phyloP scores from a whole-genome alignment of 2,329 filamentous ascomycete genomes.

The Spiromastix sp. region DNA sequence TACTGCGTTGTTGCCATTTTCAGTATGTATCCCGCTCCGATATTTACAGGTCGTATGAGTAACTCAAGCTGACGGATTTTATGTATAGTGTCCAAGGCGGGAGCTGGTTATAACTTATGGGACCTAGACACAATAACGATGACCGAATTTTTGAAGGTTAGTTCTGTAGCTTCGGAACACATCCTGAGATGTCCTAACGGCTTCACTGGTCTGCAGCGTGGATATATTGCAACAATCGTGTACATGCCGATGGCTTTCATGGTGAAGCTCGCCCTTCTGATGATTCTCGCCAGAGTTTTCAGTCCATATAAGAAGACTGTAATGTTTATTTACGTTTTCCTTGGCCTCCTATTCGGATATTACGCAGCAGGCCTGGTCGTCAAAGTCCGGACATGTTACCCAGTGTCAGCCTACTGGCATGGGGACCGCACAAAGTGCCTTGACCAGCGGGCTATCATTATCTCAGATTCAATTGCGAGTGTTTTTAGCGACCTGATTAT shows the following conservation, averaged over 20 bases:
- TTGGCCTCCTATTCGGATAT: slow-evolving; percentile 28
- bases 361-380: slow-evolving; percentile 33
- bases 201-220: slow-evolving; percentile 15
- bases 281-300: slow-evolving; percentile 36
- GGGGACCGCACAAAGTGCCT: slow-evolving; percentile 14
- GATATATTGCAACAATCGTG: slow-evolving; percentile 9
- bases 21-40: not conserved
- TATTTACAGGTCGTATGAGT: not conserved
- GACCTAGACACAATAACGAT: slow-evolving; percentile 22
- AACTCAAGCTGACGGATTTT: not conserved
- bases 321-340: slow-evolving; percentile 29
- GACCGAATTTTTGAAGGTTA: slow-evolving; percentile 26
- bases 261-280: slow-evolving; percentile 33
- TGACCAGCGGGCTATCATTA: slow-evolving; percentile 31
- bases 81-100: slow-evolving; percentile 20
- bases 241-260: slow-evolving; percentile 36
- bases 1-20: slow-evolving; percentile 1
- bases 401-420: slow-evolving; percentile 33
- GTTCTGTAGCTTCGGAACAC: not conserved
- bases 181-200: not conserved
- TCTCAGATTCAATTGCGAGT: slow-evolving; percentile 47
- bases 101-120: slow-evolving; percentile 26
- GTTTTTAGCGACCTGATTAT: slow-evolving; percentile 47
- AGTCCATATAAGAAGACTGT: slow-evolving; percentile 29
- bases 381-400: slow-evolving; percentile 34